Evolutionary conservation across 2,329 filamentous ascomycete genomes (phyloP).

Genomic region (Cladosporium sp.): DNA sequence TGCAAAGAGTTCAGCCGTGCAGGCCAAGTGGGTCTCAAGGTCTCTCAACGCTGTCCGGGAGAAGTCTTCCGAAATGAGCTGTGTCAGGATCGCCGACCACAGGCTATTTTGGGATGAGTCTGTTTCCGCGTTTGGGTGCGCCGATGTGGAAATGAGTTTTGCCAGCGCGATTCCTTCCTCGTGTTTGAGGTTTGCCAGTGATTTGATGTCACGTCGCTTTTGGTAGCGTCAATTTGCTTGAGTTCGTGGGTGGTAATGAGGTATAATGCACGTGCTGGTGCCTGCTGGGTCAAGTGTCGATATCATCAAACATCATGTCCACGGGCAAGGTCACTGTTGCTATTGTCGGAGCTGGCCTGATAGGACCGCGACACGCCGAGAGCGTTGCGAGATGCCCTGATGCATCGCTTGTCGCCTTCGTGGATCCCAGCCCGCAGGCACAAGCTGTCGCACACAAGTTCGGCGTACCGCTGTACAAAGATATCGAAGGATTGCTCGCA

Average conservation of each 20-base stretch:
- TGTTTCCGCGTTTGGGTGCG: not conserved
- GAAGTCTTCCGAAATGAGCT: slow-evolving; percentile 5
- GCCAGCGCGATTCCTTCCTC: not conserved
- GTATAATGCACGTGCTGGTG: slow-evolving; percentile 1
- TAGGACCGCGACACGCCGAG: slow-evolving; percentile 49
- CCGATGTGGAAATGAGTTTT: slow-evolving; percentile 7
- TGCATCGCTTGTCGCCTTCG: slow-evolving; percentile 41
- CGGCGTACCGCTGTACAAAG: slow-evolving; percentile 36
- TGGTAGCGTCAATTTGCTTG: not conserved
- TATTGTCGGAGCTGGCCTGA: slow-evolving; percentile 47
- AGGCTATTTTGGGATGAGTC: slow-evolving; percentile 1
- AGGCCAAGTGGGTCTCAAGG: not conserved
- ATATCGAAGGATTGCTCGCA: slow-evolving; percentile 42
- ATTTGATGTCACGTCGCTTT: not conserved
- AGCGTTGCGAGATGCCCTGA: slow-evolving; percentile 38
- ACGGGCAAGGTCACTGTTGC: slow-evolving; percentile 29
- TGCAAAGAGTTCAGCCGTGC: slow-evolving; percentile 5
- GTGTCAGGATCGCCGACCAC: not conserved
- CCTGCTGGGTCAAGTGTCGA: not conserved
- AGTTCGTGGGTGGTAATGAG: not conserved
- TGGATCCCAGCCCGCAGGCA: slow-evolving; percentile 43
- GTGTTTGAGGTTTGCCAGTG: not conserved
- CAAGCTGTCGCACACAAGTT: slow-evolving; percentile 34
- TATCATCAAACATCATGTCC: not conserved
- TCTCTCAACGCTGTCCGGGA: slow-evolving; percentile 1